These are phyloP conservation scores for Trametes meyenii DNA, from an alignment of 768 basidiomycete species.

Conservation along the genomic window DNA sequence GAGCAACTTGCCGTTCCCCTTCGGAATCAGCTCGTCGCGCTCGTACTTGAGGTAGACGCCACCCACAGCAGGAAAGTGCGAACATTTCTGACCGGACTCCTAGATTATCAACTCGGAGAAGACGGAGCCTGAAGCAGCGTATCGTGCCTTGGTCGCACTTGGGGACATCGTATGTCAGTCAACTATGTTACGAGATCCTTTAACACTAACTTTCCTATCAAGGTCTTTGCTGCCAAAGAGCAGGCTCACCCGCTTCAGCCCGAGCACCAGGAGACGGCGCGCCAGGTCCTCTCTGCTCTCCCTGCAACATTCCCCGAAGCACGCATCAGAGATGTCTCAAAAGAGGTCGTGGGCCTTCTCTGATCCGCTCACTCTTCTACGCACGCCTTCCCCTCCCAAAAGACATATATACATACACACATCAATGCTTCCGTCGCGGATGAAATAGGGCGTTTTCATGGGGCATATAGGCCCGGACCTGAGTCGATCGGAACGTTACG, in stretches of 20 bases:
- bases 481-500: background rate
- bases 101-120: conserved; percentile 48
- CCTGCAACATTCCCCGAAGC: conserved; percentile 58
- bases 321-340: conserved; percentile 47
- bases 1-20: conserved; percentile 41
- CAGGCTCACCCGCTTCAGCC: conserved; percentile 40
- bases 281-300: conserved; percentile 42
- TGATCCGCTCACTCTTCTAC: conserved; percentile 1
- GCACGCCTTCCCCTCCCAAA: background rate
- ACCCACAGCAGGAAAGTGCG: background rate
- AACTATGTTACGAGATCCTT: background rate
- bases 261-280: conserved; percentile 45
- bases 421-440: conserved; percentile 1
- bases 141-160: conserved; percentile 70
- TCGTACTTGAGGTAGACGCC: conserved; percentile 46
- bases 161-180: conserved; percentile 62
- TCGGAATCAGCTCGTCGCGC: conserved; percentile 7
- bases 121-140: conserved; percentile 71
- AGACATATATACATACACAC: background rate
- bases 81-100: background rate
- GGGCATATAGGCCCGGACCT: background rate
- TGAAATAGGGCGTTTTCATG: conserved; percentile 13
- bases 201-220: background rate
- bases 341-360: conserved; percentile 21
- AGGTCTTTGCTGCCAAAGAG: conserved; percentile 55